Conservation (phyloP, 2,329 filamentous ascomycete genomes). For the Diaporthe sp. region DNA sequence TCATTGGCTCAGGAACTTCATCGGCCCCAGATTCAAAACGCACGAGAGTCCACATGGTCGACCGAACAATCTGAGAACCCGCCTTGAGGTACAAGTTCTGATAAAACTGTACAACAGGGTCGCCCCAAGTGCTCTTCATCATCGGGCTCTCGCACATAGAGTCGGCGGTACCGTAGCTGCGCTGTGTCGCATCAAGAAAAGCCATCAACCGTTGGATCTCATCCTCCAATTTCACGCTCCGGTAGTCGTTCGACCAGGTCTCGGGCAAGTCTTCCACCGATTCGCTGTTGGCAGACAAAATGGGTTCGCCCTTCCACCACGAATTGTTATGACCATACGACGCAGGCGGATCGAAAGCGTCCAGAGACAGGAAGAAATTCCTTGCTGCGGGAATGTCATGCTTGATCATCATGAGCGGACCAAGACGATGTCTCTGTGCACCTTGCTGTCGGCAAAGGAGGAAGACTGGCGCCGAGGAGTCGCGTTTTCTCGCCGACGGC, state of each 20-base stretch:
- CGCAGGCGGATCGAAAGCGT: conserved; percentile 46
- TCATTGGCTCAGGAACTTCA: conserved; percentile 14
- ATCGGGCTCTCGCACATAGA: conserved; percentile 53
- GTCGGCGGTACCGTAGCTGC: conserved; percentile 70
- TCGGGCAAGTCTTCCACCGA: conserved; percentile 43
- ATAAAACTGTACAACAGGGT: conserved; percentile 59
- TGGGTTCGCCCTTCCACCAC: conserved; percentile 73
- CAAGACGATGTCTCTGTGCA: conserved; percentile 57
- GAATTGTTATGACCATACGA: conserved; percentile 68
- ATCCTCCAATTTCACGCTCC: conserved; percentile 50
- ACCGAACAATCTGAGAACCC: conserved; percentile 36
- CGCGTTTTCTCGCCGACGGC: conserved; percentile 60
- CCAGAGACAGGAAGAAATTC: conserved; percentile 65
- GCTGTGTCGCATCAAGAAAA: conserved; percentile 71
- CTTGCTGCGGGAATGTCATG: conserved; percentile 71
- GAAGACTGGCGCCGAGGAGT: conserved; percentile 62
- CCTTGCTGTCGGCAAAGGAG: conserved; percentile 55
- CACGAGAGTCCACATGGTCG: conserved; percentile 36
- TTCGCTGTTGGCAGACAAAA: conserved; percentile 55
- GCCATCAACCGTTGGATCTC: conserved; percentile 74
- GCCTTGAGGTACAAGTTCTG: conserved; percentile 51
- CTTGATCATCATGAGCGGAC: conserved; percentile 68
- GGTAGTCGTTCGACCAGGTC: conserved; percentile 47
- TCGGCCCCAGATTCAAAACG: conserved; percentile 26
- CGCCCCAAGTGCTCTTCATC: conserved; percentile 49